A percentile compares a stretch with the other conserved stretches of the same genome.
phyloP scores from a whole-genome alignment of 2,329 filamentous ascomycete genomes.

The Daldinia sp. region DNA sequence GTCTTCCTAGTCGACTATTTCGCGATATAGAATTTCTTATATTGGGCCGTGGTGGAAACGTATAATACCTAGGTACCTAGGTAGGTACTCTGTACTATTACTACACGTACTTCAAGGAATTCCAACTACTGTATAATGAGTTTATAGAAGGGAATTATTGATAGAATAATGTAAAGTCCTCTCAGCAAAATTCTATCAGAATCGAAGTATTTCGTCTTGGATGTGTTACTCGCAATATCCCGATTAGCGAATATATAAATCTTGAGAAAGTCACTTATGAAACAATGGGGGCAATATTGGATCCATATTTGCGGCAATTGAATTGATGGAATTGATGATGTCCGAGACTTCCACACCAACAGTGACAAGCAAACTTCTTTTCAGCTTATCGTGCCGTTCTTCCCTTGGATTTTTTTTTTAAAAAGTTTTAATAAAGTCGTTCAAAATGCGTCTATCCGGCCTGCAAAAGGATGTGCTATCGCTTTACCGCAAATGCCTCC shows the following conservation, averaged over 20 bases:
- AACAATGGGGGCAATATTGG: constrained; percentile 11
- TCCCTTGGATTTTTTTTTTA: no score
- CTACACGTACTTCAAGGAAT: background rate
- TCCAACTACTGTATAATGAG: background rate
- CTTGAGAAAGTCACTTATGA: background rate
- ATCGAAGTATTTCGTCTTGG: background rate
- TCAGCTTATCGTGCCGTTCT: background rate
- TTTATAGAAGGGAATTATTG: background rate
- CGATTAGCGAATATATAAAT: background rate
- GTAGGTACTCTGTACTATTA: background rate
- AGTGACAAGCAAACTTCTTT: background rate
- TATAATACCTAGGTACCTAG: background rate
- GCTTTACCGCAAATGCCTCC: constrained; percentile 87
- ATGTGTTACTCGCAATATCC: background rate
- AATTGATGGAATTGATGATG: constrained; percentile 18
- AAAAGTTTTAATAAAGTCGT: background rate
- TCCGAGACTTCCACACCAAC: constrained; percentile 16
- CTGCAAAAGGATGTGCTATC: constrained; percentile 90
- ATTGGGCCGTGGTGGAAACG: background rate
- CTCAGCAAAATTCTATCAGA: background rate
- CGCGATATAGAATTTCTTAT: background rate
- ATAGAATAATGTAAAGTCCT: background rate
- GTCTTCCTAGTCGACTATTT: no score
- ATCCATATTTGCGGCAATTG: constrained; percentile 14
- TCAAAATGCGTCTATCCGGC: constrained; percentile 75